These are phyloP conservation scores for Plasmodium blacklocki DNA, from an alignment of 169 alveolate genomes.

Conservation along the genomic window DNA sequence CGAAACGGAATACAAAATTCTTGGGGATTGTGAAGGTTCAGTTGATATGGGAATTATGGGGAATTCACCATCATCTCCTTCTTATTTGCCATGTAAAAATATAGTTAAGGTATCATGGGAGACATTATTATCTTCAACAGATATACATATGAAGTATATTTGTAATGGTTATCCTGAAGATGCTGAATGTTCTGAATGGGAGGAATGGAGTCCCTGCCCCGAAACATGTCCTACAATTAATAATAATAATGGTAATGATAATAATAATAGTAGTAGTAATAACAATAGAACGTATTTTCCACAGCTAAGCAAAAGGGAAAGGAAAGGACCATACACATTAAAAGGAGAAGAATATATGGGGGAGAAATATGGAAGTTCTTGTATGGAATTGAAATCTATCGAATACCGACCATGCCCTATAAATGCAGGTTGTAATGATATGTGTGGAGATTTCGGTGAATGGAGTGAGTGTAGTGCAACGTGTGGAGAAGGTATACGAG, in stretches of 20 bases:
- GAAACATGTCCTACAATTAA: slow-evolving; percentile 4
- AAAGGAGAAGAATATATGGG: slow-evolving; percentile 36
- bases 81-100: slow-evolving; percentile 31
- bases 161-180: slow-evolving; percentile 65
- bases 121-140: slow-evolving; percentile 32
- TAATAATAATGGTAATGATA: no score
- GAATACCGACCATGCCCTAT: slow-evolving; percentile 57
- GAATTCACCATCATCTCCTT: not conserved
- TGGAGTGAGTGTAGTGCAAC: slow-evolving; percentile 66
- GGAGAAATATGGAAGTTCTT: slow-evolving; percentile 33
- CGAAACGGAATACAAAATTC: slow-evolving; percentile 42
- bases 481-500: slow-evolving; percentile 64
- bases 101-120: slow-evolving; percentile 67
- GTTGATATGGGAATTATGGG: not conserved
- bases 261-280: not conserved
- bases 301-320: slow-evolving; percentile 51
- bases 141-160: slow-evolving; percentile 36
- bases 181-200: slow-evolving; percentile 75
- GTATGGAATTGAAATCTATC: slow-evolving; percentile 46
- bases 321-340: slow-evolving; percentile 65
- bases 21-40: slow-evolving; percentile 59
- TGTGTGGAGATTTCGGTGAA: slow-evolving; percentile 73
- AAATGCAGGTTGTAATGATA: slow-evolving; percentile 37
- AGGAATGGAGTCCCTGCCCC: slow-evolving; percentile 69
- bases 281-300: not conserved